phyloP scores from a whole-genome alignment of 257 asterid genomes.

The Leonotis leonurus region DNA sequence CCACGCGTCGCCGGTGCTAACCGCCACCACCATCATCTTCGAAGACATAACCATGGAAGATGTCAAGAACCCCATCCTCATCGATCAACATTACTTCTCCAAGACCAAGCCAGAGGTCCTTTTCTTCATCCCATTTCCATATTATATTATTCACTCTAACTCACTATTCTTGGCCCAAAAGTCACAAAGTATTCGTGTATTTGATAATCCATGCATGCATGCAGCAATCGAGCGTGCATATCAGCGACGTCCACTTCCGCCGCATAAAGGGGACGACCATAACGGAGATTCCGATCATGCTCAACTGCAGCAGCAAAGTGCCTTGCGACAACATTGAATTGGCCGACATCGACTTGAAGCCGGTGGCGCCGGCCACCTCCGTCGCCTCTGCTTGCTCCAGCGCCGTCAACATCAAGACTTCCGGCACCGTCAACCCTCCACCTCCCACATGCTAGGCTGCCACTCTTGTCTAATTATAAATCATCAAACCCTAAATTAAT shows the following conservation, averaged over 20 bases:
- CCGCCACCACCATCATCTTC: slow-evolving; percentile 29
- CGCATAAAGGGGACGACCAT: slow-evolving; percentile 54
- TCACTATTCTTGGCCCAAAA: neutral
- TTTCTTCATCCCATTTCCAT: neutral
- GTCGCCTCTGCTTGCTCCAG: slow-evolving; percentile 24
- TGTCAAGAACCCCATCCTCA: slow-evolving; percentile 62
- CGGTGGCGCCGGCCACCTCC: neutral
- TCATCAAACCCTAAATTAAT: too few species aligned
- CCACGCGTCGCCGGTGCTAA: slow-evolving; percentile 33
- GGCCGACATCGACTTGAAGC: slow-evolving; percentile 36
- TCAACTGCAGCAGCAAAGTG: slow-evolving; percentile 48
- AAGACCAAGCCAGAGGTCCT: slow-evolving; percentile 24
- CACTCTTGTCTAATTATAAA: too few species aligned
- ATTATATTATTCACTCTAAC: too few species aligned
- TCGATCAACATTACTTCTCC: slow-evolving; percentile 65
- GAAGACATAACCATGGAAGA: slow-evolving; percentile 36
- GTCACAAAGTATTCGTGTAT: neutral
- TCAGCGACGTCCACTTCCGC: slow-evolving; percentile 46
- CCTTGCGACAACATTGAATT: slow-evolving; percentile 59
- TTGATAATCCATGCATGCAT: neutral
- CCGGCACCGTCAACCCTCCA: slow-evolving; percentile 24
- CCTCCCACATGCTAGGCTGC: slow-evolving; percentile 5
- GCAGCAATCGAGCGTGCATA: slow-evolving; percentile 59
- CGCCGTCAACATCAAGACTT: slow-evolving; percentile 16
- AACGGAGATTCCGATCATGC: slow-evolving; percentile 21